Percentiles rank a stretch among this genome's conserved stretches.
phyloP scores from a whole-genome alignment of 495 filamentous ascomycete genomes.

The Penicillium maclennaniae region DNA sequence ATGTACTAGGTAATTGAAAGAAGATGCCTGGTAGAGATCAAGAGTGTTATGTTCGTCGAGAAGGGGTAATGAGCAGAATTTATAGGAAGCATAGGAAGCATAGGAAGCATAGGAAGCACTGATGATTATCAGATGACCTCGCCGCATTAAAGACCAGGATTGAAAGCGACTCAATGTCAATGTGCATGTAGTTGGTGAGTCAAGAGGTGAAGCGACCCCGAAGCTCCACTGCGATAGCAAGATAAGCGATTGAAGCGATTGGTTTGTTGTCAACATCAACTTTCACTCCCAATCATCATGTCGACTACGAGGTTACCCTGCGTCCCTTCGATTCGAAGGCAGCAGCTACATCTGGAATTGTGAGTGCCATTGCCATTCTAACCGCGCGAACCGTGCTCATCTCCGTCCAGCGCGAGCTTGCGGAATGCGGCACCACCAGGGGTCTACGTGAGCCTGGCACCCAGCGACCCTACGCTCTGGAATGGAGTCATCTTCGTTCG shows the following conservation, averaged over 20 bases:
- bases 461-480: constrained; percentile 77
- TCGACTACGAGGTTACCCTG: constrained; percentile 40
- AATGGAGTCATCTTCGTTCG: constrained; percentile 86
- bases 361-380: constrained; percentile 34
- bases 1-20: not conserved
- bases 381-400: not conserved
- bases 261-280: not conserved
- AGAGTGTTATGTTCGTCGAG: not conserved
- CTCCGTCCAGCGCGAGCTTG: constrained; percentile 62
- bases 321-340: constrained; percentile 49
- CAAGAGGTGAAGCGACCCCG: not conserved
- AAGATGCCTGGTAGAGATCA: not conserved
- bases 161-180: not conserved
- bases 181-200: too few species aligned
- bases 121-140: too few species aligned
- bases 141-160: not conserved
- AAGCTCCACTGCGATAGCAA: not conserved
- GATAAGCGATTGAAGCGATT: constrained; percentile 10
- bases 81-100: too few species aligned
- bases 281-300: constrained; percentile 21
- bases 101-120: too few species aligned
- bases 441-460: constrained; percentile 79
- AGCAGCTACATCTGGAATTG: constrained; percentile 77
- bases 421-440: constrained; percentile 78
- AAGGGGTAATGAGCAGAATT: not conserved